Evolutionary conservation across 2,329 filamentous ascomycete species (phyloP), one percentile per base, ranked within the genome.

Genomic region (Fusarium goolgardi): DNA sequence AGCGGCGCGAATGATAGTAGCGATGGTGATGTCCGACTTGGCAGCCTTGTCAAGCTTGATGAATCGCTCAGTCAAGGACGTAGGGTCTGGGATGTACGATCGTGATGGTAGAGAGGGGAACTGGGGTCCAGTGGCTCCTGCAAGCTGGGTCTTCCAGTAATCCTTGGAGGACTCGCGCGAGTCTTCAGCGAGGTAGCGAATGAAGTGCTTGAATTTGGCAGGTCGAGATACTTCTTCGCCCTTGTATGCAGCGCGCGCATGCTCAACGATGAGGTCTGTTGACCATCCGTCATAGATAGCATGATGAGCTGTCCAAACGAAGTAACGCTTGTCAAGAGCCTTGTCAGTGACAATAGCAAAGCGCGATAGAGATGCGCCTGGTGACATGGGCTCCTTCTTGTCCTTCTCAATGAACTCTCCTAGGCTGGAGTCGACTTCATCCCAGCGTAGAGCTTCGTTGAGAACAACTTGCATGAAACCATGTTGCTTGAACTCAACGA

Each of bases 401-500:
- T 83, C 81, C 8, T 75, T 57, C 6, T 76, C 75, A 0, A 83
- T 71, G 60, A 81, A 84, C 9, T 75, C 72, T 6, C 77, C 75
- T 3, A 83, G 71, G 6, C 74, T 75, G 21, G 67, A 70, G 1
- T 72, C 76, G 2, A 73, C 65, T 8, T 75, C 70, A 64, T 75
- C 76, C 63, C 76, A 73, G 15, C 79, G 75, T 3, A 76, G 73
- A 21, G 78, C 74, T 32, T 77, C 77, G 31, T 82, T 71, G 11
- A 84, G 78, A 0, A 82, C 80, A 49, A 84, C 82, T 59, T 82
- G 76, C 23, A 84, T 75, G 29, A 83, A 82, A 13, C 77, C 76
- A 4, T 78, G 75, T 20, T 72, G 67, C 9, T 81, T 77, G 7
- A 82, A 76, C 57, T 85, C 82, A 2, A 83, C 77, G 39, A 85